Conservation (phyloP, 768 basidiomycete species). For the Mycena indigotica region DNA sequence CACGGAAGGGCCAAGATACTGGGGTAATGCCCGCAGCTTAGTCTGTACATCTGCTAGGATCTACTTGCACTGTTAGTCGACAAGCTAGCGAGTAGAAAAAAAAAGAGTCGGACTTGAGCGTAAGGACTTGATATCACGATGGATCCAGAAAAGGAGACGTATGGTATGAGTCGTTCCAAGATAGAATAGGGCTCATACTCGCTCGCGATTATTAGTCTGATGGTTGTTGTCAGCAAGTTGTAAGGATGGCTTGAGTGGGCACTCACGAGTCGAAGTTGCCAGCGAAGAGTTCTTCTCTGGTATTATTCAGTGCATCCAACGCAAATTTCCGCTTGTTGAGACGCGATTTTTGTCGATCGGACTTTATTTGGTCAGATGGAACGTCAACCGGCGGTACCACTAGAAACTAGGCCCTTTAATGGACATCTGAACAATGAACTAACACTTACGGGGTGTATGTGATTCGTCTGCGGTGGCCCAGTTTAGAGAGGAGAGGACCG, state of each 20-base stretch:
- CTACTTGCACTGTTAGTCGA: slow-evolving; percentile 35
- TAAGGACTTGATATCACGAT: slow-evolving; percentile 87
- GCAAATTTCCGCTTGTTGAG: slow-evolving; percentile 77
- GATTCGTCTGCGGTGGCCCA: slow-evolving; percentile 88
- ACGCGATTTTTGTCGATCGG: slow-evolving; percentile 71
- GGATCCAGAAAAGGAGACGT: slow-evolving; percentile 81
- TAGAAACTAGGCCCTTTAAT: slow-evolving; percentile 30
- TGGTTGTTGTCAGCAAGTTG: slow-evolving; percentile 3
- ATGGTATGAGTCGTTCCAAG: slow-evolving; percentile 69
- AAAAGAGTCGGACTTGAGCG: slow-evolving; percentile 55
- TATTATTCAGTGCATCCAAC: slow-evolving; percentile 59
- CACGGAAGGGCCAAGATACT: slow-evolving; percentile 76
- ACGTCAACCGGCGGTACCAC: slow-evolving; percentile 64
- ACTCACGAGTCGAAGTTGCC: slow-evolving; percentile 89
- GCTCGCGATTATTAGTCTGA: slow-evolving; percentile 76
- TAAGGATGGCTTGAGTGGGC: too few relatives aligned
- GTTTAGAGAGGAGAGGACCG: slow-evolving; percentile 71
- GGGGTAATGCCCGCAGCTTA: slow-evolving; percentile 63
- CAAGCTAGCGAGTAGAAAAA: slow-evolving; percentile 1
- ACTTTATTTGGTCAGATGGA: slow-evolving; percentile 58
- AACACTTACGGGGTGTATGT: slow-evolving; percentile 61
- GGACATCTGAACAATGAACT: slow-evolving; percentile 2
- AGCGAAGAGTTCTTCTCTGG: slow-evolving; percentile 77
- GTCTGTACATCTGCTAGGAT: slow-evolving; percentile 77
- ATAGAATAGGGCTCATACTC: slow-evolving; percentile 86